A percentile compares a stretch with the other conserved stretches of the same genome.
phyloP scores from a whole-genome alignment of 1,284 basidiomycete genomes.

The Lentinus polychrous region DNA sequence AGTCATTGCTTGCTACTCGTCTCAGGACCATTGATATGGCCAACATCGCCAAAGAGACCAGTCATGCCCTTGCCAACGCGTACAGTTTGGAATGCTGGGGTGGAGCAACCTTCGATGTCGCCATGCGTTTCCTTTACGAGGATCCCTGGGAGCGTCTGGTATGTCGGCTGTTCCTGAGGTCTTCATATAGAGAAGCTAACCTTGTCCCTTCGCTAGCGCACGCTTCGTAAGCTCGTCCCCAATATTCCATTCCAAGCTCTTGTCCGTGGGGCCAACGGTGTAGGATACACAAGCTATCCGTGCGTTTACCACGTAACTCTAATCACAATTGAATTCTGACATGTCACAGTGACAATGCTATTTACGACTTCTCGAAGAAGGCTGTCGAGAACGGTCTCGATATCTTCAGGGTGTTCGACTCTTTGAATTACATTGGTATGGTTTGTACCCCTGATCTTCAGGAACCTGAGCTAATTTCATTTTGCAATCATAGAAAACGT shows the following conservation, averaged over 20 bases:
- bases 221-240: conserved; percentile 91
- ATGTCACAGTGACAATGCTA: conserved; percentile 84
- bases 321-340: not conserved
- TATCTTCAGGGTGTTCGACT: conserved; percentile 99
- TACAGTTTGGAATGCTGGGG: conserved; percentile 99
- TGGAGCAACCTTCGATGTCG: conserved; percentile 98
- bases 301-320: conserved; percentile 35
- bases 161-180: conserved; percentile 20
- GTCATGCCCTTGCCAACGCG: conserved; percentile 90
- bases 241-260: conserved; percentile 99
- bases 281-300: conserved; percentile 99
- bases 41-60: conserved; percentile 98
- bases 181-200: not conserved
- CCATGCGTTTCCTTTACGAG: conserved; percentile 99
- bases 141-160: conserved; percentile 99
- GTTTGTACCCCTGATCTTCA: conserved; percentile 9
- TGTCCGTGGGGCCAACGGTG: conserved; percentile 98
- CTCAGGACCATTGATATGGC: conserved; percentile 96
- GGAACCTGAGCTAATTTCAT: conserved; percentile 2
- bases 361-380: conserved; percentile 98
- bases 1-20: conserved; percentile 94
- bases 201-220: conserved; percentile 48
- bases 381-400: conserved; percentile 99
- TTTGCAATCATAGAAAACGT: conserved; percentile 54
- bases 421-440: conserved; percentile 93